phyloP scores from a whole-genome alignment of 2,329 filamentous ascomycete species.

The Alternaria arbusti region DNA sequence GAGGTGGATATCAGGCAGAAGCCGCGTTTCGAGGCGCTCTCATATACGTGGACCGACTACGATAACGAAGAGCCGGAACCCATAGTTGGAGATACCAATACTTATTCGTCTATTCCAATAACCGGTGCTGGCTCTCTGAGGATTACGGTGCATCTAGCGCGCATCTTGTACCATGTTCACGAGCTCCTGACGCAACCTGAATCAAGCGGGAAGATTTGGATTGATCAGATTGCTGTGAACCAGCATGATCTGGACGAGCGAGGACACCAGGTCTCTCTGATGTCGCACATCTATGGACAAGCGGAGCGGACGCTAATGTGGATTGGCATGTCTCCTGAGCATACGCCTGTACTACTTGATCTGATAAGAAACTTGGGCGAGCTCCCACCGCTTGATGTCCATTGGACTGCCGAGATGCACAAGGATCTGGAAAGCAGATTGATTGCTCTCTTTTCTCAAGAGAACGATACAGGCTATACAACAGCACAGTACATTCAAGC shows the following conservation, averaged over 20 bases:
- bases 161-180: neutral
- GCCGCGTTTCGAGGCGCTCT: neutral
- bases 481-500: neutral
- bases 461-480: neutral
- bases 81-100: neutral
- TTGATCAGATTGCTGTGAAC: slow-evolving; percentile 1
- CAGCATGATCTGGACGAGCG: neutral
- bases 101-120: neutral
- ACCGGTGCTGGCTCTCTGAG: neutral
- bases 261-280: neutral
- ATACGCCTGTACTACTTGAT: neutral
- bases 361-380: neutral
- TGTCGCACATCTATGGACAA: neutral
- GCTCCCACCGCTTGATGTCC: neutral
- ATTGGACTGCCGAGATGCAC: neutral
- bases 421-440: neutral
- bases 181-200: neutral
- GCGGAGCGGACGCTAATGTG: neutral
- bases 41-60: neutral
- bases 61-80: neutral
- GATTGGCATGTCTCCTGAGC: neutral
- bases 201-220: neutral
- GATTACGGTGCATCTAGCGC: neutral
- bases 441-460: neutral
- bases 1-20: neutral